These are phyloP conservation scores for Talaromyces marneffei DNA, from an alignment of 2,329 filamentous ascomycete genomes.

Conservation along the genomic window DNA sequence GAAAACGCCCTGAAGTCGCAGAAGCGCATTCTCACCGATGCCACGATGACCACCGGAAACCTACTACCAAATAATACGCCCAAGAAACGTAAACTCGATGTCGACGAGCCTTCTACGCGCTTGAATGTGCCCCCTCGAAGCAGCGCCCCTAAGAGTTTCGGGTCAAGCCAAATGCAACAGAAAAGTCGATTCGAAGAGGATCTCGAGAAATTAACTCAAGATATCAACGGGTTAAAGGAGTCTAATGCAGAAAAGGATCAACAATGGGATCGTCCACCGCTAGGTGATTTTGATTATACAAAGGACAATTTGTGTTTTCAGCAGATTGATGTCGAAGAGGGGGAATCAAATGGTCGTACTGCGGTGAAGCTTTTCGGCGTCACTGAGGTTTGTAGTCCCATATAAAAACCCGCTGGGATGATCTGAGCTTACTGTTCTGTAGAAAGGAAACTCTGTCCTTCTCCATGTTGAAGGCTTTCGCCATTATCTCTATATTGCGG, in stretches of 20 bases:
- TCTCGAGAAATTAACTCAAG: constrained; percentile 91
- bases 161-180: constrained; percentile 62
- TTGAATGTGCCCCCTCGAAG: constrained; percentile 58
- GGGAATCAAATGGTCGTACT: constrained; percentile 68
- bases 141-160: constrained; percentile 48
- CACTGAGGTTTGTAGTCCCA: constrained; percentile 55
- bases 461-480: constrained; percentile 93
- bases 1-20: constrained; percentile 48
- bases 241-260: constrained; percentile 91
- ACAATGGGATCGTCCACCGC: constrained; percentile 68
- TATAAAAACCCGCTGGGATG: not conserved
- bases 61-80: constrained; percentile 47
- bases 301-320: constrained; percentile 78
- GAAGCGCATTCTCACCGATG: constrained; percentile 67
- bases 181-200: constrained; percentile 93
- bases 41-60: constrained; percentile 59
- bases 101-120: constrained; percentile 39
- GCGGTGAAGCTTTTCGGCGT: constrained; percentile 92
- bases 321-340: constrained; percentile 92
- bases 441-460: constrained; percentile 78
- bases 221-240: constrained; percentile 77
- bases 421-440: not conserved
- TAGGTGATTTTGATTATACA: constrained; percentile 57
- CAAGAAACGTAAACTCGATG: constrained; percentile 82
- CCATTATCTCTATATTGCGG: constrained; percentile 91